phyloP scores from a whole-genome alignment of 495 filamentous ascomycete genomes.

The Annulohypoxylon maeteangense region DNA sequence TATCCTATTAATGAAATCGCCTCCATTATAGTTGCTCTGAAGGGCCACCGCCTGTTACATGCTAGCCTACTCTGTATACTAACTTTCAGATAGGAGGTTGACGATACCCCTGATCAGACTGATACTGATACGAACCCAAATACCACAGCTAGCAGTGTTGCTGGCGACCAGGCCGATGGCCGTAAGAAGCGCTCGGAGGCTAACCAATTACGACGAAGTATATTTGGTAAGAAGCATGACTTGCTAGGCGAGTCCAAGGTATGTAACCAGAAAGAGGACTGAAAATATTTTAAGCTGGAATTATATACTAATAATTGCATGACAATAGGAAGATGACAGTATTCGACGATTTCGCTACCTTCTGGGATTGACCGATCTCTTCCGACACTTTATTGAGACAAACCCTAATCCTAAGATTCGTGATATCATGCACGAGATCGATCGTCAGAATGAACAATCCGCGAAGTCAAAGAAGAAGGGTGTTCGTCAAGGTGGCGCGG shows the following conservation, averaged over 20 bases:
- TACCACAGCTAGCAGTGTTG: constrained; percentile 88
- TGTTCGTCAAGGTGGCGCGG: constrained; percentile 84
- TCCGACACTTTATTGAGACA: constrained; percentile 98
- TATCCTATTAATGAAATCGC: neutral
- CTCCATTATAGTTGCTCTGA: constrained; percentile 2
- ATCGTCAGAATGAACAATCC: constrained; percentile 86
- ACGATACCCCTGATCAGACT: constrained; percentile 86
- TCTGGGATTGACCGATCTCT: constrained; percentile 93
- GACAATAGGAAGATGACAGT: constrained; percentile 87
- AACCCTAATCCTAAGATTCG: constrained; percentile 93
- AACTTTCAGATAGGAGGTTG: constrained; percentile 65
- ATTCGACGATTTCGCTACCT: constrained; percentile 96
- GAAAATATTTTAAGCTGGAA: neutral
- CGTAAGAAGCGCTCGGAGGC: constrained; percentile 86
- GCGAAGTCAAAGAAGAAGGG: constrained; percentile 75
- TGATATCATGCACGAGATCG: constrained; percentile 91
- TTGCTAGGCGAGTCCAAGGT: constrained; percentile 91
- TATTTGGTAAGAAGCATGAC: constrained; percentile 95
- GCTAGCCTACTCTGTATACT: constrained; percentile 39
- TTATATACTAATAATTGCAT: constrained; percentile 37
- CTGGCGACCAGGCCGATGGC: constrained; percentile 80
- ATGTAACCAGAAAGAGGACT: constrained; percentile 39
- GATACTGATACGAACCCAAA: constrained; percentile 95
- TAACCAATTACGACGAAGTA: constrained; percentile 85
- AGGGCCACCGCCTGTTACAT: neutral